Evolutionary conservation across 768 basidiomycete species (phyloP), one percentile per base, ranked within the genome.

Genomic region (Collybia sp.): DNA sequence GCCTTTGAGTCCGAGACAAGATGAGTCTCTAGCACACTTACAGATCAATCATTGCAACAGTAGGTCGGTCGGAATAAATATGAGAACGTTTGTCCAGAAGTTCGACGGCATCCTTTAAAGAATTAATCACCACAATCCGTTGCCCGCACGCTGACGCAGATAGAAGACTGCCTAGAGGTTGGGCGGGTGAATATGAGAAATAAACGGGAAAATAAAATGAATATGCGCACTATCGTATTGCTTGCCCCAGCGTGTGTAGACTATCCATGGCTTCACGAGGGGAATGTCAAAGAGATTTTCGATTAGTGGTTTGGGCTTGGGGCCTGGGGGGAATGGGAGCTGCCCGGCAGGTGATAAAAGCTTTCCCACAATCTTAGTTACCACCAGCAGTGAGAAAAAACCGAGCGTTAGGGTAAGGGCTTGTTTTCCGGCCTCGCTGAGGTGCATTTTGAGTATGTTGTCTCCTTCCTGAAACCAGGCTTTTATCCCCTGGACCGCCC

Each of bases 271-370:
- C 20, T 62, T 45, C 31, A 57, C 57, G 43, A 59, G 48, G 8
- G 71, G 71, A 16, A 71, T 42, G 40, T 69, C 65, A 13, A 55
- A 41, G 13, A 69, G 43, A 53, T 72, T 72, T 18, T 69, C 68
- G 20, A 67, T 53, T 12, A 72, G 38, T 19, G 67, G 67, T n/a
- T 61, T 53, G 12, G 59, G 59, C 42, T 42, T 61, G 3, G 69
- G 69, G 16, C 69, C 69, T 6, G 70, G 70, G 30, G 68, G 68
- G 1, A 66, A 44, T 0, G 53, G 60, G 10, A 25, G 25, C 8
- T 25, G 3, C 25, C 25, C 25, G 4, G 25, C 3, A 25, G 25
- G 8, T 8, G 25, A 25, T 25, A 25, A 4, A 3, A 25, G 25
- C n/a, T 25, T 25, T 8, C 25, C 25, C 25, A 25, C 25, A 25